Evolutionary conservation across 805 yeast species (phyloP), one percentile per base, ranked within the genome.

Genomic region (Lipomyces spencermartinsiae): DNA sequence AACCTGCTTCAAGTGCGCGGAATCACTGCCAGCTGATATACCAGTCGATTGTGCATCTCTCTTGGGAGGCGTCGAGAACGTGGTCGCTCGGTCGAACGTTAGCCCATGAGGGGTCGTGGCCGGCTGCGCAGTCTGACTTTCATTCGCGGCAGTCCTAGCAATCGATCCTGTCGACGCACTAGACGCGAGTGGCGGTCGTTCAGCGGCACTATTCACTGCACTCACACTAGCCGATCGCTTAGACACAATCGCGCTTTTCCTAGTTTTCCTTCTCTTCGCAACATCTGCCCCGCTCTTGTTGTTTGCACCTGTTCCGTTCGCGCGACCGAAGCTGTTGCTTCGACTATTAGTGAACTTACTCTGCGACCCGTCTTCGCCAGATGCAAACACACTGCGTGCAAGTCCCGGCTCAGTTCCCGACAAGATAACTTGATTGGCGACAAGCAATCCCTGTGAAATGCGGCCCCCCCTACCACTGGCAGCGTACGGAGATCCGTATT

Each of bases 221-320:
- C 54, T 34, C 14, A 37, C 39, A 53, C 16, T 53, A 19, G 63
- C 35, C n/a, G 59, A 54, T 31, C 55, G 58, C 57, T 58, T 61
- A 39, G 66, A 67, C n/a, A 68, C 71, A 54, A 66, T 66, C 43
- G 66, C 62, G 22, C 69, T 66, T 29, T 64, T 65, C 10, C 70
- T 33, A 9, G 63, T 62, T 56, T 68, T 68, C 10, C 71, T 62
- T 12, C 62, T 68, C 61, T 56, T 64, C 16, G 59, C 69, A 22
- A 67, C 54, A 10, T 43, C 69, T 7, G 37, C n/a, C 3, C 55
- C 49, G 39, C 43, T 51, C n/a, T 34, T 51, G 4, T 35, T 37
- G 33, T 4, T 31, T 5, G 5, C 64, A 25, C 31, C 46, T 5
- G 56, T n/a, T 6, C 66, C 65, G 33, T 34, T 59, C 59, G 54